Conservation (phyloP, 441 rosid genomes). For the Raphanus hybrid region DNA sequence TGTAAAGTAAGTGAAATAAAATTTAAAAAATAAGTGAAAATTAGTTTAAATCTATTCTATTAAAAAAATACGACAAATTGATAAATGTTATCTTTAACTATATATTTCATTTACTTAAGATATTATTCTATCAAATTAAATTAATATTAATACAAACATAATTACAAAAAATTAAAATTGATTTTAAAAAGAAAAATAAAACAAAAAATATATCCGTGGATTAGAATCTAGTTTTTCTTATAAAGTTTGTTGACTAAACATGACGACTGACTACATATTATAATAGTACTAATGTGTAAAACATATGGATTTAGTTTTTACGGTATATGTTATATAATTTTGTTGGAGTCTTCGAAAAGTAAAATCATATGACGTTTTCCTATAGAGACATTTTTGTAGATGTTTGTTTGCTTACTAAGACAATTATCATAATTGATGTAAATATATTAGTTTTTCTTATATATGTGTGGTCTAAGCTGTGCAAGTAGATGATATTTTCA, state of each 20-base stretch:
- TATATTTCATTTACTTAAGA: no score
- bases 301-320: background rate
- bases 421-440: background rate
- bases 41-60: background rate
- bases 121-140: no score
- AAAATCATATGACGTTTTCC: background rate
- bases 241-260: background rate
- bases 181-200: no score
- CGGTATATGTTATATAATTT: background rate
- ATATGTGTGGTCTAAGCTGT: background rate
- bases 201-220: no score
- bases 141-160: no score
- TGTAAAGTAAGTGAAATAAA: background rate
- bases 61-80: background rate
- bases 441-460: background rate
- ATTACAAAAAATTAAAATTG: no score
- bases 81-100: no score
- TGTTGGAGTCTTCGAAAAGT: background rate
- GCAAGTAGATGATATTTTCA: background rate
- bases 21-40: background rate
- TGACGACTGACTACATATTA: background rate
- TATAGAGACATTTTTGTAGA: conserved; percentile 14
- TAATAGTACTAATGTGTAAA: background rate
- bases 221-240: no score
- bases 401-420: background rate